These are phyloP conservation scores for Rhamnella rubrinervis DNA, from an alignment of 331 rosid genomes.

Conservation along the genomic window DNA sequence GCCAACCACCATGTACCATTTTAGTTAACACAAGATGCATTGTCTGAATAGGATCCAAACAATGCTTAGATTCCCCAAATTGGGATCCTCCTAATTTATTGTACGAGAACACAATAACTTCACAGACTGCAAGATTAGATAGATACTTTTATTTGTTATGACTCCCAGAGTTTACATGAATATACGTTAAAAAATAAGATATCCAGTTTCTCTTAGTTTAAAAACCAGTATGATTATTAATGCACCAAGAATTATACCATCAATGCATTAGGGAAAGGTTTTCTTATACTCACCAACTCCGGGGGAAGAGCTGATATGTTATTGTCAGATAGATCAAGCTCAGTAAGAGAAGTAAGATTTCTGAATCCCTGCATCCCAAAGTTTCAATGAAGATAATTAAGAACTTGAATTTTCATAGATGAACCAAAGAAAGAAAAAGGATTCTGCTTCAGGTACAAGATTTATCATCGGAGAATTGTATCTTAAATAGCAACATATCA, in stretches of 20 bases:
- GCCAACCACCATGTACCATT: conserved; percentile 1
- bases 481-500: neutral
- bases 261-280: conserved; percentile 17
- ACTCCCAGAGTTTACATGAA: neutral
- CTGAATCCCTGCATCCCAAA: conserved; percentile 62
- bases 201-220: conserved; percentile 16
- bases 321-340: conserved; percentile 85
- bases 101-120: neutral
- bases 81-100: neutral
- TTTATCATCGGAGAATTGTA: conserved; percentile 1
- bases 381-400: conserved; percentile 18
- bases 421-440: neutral
- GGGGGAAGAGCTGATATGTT: conserved; percentile 81
- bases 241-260: neutral
- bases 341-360: conserved; percentile 60
- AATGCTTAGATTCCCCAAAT: neutral
- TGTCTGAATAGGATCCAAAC: neutral
- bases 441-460: conserved; percentile 12
- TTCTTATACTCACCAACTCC: conserved; percentile 64
- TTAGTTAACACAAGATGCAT: neutral
- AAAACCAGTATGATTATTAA: neutral
- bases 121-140: neutral
- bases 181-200: neutral
- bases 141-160: neutral
- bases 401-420: conserved; percentile 8